phyloP scores from a whole-genome alignment of 2,329 filamentous ascomycete genomes.

The Diaporthe batatas region DNA sequence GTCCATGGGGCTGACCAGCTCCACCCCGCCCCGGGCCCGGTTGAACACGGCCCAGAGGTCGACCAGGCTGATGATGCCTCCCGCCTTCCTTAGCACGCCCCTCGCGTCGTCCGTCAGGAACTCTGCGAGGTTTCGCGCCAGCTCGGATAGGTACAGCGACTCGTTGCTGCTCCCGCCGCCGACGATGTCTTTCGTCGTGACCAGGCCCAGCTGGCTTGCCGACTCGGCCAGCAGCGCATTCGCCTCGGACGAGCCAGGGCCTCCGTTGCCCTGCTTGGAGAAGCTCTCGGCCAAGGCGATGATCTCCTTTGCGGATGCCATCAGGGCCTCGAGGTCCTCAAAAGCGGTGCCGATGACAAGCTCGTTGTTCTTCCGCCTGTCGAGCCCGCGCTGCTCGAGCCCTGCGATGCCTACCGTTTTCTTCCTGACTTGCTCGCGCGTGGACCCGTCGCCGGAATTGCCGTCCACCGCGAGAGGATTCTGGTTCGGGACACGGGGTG shows the following conservation, averaged over 20 bases:
- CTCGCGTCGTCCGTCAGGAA: slow-evolving; percentile 88
- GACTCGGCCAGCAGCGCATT: slow-evolving; percentile 84
- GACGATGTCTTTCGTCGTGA: slow-evolving; percentile 96
- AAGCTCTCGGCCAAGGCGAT: slow-evolving; percentile 93
- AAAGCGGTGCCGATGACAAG: slow-evolving; percentile 93
- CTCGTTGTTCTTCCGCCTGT: slow-evolving; percentile 92
- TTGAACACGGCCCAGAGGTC: slow-evolving; percentile 98
- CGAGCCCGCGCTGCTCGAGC: slow-evolving; percentile 85
- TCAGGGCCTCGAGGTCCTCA: slow-evolving; percentile 94
- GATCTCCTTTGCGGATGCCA: slow-evolving; percentile 97
- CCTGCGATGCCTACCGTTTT: slow-evolving; percentile 91
- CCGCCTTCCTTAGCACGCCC: slow-evolving; percentile 82
- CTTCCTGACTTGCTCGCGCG: slow-evolving; percentile 36
- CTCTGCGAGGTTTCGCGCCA: slow-evolving; percentile 87
- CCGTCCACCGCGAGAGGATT: slow-evolving; percentile 55
- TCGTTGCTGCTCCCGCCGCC: slow-evolving; percentile 80
- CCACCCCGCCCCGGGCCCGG: slow-evolving; percentile 89
- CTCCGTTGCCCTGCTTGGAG: slow-evolving; percentile 74
- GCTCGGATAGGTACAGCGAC: slow-evolving; percentile 88
- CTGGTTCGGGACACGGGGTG: slow-evolving; percentile 84
- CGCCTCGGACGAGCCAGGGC: slow-evolving; percentile 75
- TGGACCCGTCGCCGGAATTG: slow-evolving; percentile 49
- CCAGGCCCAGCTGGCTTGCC: slow-evolving; percentile 84
- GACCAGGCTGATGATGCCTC: slow-evolving; percentile 89
- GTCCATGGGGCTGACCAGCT: slow-evolving; percentile 91